These are phyloP conservation scores for Citrullus amarus DNA, from an alignment of 306 rosid genomes.

Conservation along the genomic window DNA sequence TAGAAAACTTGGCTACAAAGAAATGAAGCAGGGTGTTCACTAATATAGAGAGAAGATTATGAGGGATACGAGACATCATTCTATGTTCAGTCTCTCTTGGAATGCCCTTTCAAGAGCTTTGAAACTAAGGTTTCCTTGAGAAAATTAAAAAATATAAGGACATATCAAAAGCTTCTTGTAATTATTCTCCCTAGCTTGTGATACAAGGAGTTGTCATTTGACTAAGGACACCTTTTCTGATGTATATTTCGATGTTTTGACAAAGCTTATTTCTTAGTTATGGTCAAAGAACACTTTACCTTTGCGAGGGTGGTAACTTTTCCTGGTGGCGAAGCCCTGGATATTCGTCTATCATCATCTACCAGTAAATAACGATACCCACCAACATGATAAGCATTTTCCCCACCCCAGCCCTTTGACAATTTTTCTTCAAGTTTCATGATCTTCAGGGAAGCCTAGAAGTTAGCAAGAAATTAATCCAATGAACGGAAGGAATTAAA, in stretches of 20 bases:
- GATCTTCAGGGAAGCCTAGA: slow-evolving; percentile 70
- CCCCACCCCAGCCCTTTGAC: slow-evolving; percentile 98
- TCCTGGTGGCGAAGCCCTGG: slow-evolving; percentile 94
- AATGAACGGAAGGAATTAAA: neutral
- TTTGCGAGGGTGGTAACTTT: slow-evolving; percentile 82
- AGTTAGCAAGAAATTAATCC: slow-evolving; percentile 17
- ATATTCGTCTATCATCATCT: slow-evolving; percentile 68
- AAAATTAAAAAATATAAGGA: too few relatives aligned
- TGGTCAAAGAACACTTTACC: slow-evolving; percentile 31
- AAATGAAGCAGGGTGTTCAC: neutral
- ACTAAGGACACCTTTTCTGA: neutral
- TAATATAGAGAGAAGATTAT: neutral
- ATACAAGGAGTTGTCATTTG: neutral
- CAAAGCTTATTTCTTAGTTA: neutral
- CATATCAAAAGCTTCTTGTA: neutral
- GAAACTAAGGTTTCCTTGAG: too few relatives aligned
- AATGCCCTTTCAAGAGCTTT: neutral
- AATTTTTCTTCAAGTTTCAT: slow-evolving; percentile 85
- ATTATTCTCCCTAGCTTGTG: neutral
- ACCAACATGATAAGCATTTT: slow-evolving; percentile 86
- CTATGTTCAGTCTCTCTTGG: neutral
- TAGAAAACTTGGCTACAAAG: neutral
- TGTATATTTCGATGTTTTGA: neutral
- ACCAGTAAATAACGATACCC: slow-evolving; percentile 87
- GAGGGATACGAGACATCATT: neutral